phyloP scores from a whole-genome alignment of 1,139 yeast species.

The Yamadazyma siamensis region DNA sequence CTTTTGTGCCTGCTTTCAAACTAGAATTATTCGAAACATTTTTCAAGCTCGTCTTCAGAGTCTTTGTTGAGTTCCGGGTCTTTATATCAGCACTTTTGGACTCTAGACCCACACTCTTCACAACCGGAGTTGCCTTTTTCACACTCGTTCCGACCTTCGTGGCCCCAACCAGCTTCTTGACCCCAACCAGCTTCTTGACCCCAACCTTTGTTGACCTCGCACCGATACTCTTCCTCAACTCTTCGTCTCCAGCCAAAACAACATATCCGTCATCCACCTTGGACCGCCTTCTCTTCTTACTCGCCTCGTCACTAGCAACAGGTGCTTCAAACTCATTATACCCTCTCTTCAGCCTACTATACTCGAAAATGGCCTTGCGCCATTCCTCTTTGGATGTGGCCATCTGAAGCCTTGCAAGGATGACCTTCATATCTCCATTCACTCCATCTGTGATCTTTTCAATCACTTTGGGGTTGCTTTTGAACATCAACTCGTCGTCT shows the following conservation, averaged over 20 bases:
- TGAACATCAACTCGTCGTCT: slow-evolving; percentile 14
- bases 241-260: background rate
- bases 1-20: too few relatives aligned
- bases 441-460: slow-evolving; percentile 20
- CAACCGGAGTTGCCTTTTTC: too few relatives aligned
- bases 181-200: background rate
- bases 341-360: slow-evolving; percentile 9
- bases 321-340: slow-evolving; percentile 5
- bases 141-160: too few relatives aligned
- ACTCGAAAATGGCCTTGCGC: slow-evolving; percentile 19
- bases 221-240: background rate
- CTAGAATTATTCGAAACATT: too few relatives aligned
- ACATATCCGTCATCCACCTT: background rate
- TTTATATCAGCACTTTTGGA: too few relatives aligned
- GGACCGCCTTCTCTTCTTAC: too few relatives aligned
- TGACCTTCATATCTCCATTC: slow-evolving; percentile 16
- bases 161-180: too few relatives aligned
- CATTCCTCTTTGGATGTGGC: slow-evolving; percentile 24
- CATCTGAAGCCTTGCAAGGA: slow-evolving; percentile 28
- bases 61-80: too few relatives aligned
- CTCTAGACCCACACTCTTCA: too few relatives aligned
- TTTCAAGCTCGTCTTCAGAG: too few relatives aligned
- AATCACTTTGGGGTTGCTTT: slow-evolving; percentile 22
- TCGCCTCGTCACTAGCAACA: background rate
- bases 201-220: background rate